A percentile compares a stretch with the other conserved stretches of the same genome.
phyloP scores from a whole-genome alignment of 768 basidiomycete species.

The Lentinula sp. region DNA sequence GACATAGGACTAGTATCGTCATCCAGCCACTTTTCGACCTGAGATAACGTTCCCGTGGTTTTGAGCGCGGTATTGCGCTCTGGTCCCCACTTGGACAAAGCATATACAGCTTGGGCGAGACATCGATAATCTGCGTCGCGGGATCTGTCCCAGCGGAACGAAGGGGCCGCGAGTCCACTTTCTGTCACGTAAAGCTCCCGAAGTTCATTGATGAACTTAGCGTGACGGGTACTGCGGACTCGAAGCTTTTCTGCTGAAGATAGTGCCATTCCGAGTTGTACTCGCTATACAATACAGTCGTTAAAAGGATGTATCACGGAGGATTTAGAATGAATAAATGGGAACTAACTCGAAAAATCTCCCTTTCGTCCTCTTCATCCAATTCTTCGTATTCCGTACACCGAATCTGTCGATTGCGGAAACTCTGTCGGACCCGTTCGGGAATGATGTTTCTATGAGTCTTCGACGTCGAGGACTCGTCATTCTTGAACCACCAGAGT shows the following conservation, averaged over 20 bases:
- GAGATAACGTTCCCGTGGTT: background rate
- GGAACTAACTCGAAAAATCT: conserved; percentile 39
- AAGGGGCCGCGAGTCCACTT: conserved; percentile 14
- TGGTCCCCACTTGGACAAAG: background rate
- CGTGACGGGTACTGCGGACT: conserved; percentile 34
- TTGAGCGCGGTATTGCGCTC: background rate
- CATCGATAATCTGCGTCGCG: conserved; percentile 31
- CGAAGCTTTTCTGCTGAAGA: conserved; percentile 49
- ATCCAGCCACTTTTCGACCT: conserved; percentile 2
- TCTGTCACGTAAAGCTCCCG: conserved; percentile 23
- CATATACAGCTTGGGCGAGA: conserved; percentile 13
- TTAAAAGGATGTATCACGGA: no score
- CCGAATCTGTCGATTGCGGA: conserved; percentile 45
- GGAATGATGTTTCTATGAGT: conserved; percentile 19
- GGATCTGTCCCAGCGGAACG: conserved; percentile 19
- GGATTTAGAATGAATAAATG: background rate
- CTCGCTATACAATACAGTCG: conserved; percentile 25
- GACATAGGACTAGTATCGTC: background rate
- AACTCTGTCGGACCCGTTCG: conserved; percentile 31
- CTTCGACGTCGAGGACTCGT: conserved; percentile 7
- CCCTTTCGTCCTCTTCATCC: conserved; percentile 28
- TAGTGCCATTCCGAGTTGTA: conserved; percentile 46
- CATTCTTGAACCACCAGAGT: conserved; percentile 30
- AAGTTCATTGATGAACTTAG: conserved; percentile 34
- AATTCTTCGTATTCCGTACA: conserved; percentile 46